phyloP scores from a whole-genome alignment of 2,329 filamentous ascomycete species.

The Diplocarpon rosae region DNA sequence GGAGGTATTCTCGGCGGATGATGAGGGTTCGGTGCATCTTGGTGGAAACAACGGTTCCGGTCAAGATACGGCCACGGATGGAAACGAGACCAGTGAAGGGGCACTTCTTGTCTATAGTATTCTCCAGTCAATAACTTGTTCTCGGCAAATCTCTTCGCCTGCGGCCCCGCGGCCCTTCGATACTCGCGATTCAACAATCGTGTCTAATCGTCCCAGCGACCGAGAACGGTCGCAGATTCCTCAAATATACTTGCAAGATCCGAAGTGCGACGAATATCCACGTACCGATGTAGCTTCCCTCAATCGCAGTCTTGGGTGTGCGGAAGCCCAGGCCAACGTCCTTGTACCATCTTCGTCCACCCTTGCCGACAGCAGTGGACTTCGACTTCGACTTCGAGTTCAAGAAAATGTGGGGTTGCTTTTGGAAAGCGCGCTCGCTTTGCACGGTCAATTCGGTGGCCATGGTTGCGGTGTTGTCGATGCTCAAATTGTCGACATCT shows the following conservation, averaged over 20 bases:
- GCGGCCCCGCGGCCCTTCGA: neutral
- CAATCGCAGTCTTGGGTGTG: slow-evolving; percentile 97
- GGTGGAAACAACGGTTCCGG: slow-evolving; percentile 96
- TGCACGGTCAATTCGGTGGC: slow-evolving; percentile 98
- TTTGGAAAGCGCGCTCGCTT: slow-evolving; percentile 99
- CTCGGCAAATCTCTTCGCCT: neutral
- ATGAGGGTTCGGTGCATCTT: slow-evolving; percentile 99
- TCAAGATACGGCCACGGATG: slow-evolving; percentile 99
- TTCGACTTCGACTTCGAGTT: slow-evolving; percentile 90
- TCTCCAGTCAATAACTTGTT: slow-evolving; percentile 14
- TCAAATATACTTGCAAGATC: neutral
- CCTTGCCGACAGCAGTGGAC: slow-evolving; percentile 79
- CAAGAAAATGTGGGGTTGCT: slow-evolving; percentile 99
- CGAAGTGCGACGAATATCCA: slow-evolving; percentile 25
- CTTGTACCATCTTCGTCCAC: slow-evolving; percentile 94
- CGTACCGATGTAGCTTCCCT: slow-evolving; percentile 98
- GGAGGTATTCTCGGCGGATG: slow-evolving; percentile 99
- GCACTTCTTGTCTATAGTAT: slow-evolving; percentile 92
- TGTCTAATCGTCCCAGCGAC: neutral
- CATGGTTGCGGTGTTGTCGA: slow-evolving; percentile 43
- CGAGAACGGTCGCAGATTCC: slow-evolving; percentile 1
- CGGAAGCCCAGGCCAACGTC: slow-evolving; percentile 98
- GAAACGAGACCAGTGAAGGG: slow-evolving; percentile 98
- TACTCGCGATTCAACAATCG: neutral
- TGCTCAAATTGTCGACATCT: slow-evolving; percentile 3